phyloP scores from a whole-genome alignment of 352 stramenopile species.

The Phytophthora ohioensis region DNA sequence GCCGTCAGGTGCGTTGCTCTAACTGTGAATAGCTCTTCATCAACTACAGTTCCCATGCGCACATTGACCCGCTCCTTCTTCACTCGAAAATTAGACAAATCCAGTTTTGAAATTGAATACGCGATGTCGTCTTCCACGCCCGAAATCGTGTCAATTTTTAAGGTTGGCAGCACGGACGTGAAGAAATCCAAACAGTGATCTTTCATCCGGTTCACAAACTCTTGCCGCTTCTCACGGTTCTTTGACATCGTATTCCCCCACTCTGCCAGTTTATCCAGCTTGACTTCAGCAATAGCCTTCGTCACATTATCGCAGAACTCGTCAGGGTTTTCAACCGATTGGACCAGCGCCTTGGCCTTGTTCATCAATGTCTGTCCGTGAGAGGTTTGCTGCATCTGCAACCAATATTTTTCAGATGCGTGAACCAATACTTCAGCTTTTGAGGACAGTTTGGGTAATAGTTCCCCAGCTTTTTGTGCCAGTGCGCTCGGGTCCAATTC shows the following conservation, averaged over 20 bases:
- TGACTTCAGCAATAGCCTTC: constrained; percentile 70
- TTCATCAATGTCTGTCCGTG: constrained; percentile 73
- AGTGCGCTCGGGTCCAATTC: constrained; percentile 64
- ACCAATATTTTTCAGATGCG: constrained; percentile 75
- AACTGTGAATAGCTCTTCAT: constrained; percentile 86
- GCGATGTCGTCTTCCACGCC: constrained; percentile 79
- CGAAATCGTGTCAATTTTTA: constrained; percentile 85
- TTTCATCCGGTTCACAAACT: constrained; percentile 84
- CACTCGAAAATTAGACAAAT: constrained; percentile 87
- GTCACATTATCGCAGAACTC: constrained; percentile 79
- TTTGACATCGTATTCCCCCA: constrained; percentile 72
- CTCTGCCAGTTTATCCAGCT: constrained; percentile 72
- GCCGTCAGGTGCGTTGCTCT: constrained; percentile 78
- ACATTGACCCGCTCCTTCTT: constrained; percentile 89
- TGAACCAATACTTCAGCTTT: constrained; percentile 62
- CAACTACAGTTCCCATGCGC: constrained; percentile 78
- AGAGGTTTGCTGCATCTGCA: constrained; percentile 74
- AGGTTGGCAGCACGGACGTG: constrained; percentile 83
- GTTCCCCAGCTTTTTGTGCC: constrained; percentile 68
- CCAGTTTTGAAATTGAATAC: constrained; percentile 82
- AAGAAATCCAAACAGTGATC: constrained; percentile 89
- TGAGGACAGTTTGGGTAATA: constrained; percentile 66
- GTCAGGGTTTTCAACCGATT: constrained; percentile 80
- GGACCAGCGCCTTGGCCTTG: constrained; percentile 74
- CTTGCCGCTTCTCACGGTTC: constrained; percentile 75